These are phyloP conservation scores for Cephaloascus fragrans DNA, from an alignment of 805 yeast species.

Conservation along the genomic window DNA sequence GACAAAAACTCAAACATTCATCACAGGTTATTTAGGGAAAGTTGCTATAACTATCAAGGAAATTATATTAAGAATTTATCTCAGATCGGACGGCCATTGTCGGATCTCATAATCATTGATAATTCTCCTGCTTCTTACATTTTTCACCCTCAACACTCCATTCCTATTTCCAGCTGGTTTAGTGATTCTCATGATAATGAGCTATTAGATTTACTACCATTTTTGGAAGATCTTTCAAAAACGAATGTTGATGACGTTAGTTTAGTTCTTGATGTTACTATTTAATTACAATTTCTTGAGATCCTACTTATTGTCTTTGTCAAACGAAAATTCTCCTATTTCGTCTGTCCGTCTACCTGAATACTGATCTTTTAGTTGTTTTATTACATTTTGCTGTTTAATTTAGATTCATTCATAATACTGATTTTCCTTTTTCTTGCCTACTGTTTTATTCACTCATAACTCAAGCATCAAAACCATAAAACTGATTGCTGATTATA, in stretches of 20 bases:
- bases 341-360: too few species aligned
- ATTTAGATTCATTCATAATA: too few species aligned
- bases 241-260: slow-evolving; percentile 76
- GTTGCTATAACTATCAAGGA: slow-evolving; percentile 90
- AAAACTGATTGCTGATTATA: too few species aligned
- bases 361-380: too few species aligned
- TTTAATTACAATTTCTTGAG: slow-evolving; percentile 15
- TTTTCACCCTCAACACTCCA: slow-evolving; percentile 95
- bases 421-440: too few species aligned
- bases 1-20: slow-evolving; percentile 72
- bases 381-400: too few species aligned
- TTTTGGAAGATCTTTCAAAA: slow-evolving; percentile 74
- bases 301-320: too few species aligned
- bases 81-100: slow-evolving; percentile 87
- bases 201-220: slow-evolving; percentile 81
- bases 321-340: too few species aligned
- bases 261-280: slow-evolving; percentile 69
- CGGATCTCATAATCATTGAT: slow-evolving; percentile 82
- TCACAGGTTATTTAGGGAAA: slow-evolving; percentile 89
- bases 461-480: too few species aligned
- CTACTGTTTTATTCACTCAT: too few species aligned
- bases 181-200: slow-evolving; percentile 97
- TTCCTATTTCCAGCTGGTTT: slow-evolving; percentile 97
- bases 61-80: slow-evolving; percentile 90
- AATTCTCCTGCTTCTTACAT: slow-evolving; percentile 98